Percentiles rank a stretch among this genome's conserved stretches.
Conservation (phyloP, 768 basidiomycete species). For the Infundibulicybe gibba region DNA sequence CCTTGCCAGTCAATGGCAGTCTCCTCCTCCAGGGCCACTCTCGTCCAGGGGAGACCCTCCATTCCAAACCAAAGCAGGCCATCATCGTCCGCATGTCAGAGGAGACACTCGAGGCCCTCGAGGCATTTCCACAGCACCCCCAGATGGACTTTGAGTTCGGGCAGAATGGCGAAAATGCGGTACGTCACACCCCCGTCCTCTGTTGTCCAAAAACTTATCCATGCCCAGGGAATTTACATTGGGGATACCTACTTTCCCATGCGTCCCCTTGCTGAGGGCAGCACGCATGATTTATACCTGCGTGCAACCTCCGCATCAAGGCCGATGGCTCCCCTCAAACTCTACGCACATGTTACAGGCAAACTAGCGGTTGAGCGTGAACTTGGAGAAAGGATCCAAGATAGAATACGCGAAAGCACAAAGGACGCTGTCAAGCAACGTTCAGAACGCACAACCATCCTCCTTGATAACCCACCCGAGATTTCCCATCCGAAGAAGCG, state of each 20-base stretch:
- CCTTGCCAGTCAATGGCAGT: conserved; percentile 51
- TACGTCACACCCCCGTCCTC: conserved; percentile 25
- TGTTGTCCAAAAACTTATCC: background rate
- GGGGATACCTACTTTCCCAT: conserved; percentile 64
- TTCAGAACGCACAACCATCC: conserved; percentile 41
- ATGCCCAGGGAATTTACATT: conserved; percentile 57
- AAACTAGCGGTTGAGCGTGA: conserved; percentile 67
- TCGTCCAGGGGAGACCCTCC: conserved; percentile 49
- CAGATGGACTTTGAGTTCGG: conserved; percentile 62
- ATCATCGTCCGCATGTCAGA: conserved; percentile 75
- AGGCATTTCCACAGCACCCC: conserved; percentile 39
- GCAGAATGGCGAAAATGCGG: conserved; percentile 48
- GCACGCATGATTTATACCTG: conserved; percentile 71
- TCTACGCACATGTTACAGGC: conserved; percentile 71
- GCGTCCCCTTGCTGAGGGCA: conserved; percentile 46
- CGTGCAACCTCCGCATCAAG: conserved; percentile 55
- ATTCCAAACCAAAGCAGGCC: conserved; percentile 65
- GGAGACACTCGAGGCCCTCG: conserved; percentile 68
- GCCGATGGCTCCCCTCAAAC: conserved; percentile 63
- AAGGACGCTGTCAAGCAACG: conserved; percentile 38
- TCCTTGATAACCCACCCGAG: conserved; percentile 43
- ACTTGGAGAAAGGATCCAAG: conserved; percentile 42
- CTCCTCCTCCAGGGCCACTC: conserved; percentile 60
- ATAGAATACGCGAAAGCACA: conserved; percentile 43
- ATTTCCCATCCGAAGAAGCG: conserved; percentile 34